A percentile compares a stretch with the other conserved stretches of the same genome.
Conservation (phyloP, 2,329 filamentous ascomycete genomes). For the Seiridium cupressi region DNA sequence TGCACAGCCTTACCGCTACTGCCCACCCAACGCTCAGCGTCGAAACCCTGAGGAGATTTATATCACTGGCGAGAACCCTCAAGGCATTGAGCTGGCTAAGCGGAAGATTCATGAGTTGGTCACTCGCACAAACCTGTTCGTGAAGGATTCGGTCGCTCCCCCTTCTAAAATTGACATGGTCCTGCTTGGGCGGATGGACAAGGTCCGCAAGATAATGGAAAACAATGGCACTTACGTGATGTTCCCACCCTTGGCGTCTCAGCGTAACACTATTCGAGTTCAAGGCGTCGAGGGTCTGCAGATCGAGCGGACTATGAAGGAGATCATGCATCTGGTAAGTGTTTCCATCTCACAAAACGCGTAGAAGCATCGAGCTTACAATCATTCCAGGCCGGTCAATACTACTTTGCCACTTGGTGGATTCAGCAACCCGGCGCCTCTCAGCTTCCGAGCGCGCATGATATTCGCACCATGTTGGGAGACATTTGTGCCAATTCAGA, state of each 20-base stretch:
- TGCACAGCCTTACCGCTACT: constrained; percentile 87
- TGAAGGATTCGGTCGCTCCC: constrained; percentile 90
- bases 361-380: constrained; percentile 19
- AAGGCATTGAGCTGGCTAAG: constrained; percentile 86
- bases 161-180: constrained; percentile 94
- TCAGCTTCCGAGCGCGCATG: constrained; percentile 61
- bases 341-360: neutral
- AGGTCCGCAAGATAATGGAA: constrained; percentile 97
- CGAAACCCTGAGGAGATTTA: constrained; percentile 89
- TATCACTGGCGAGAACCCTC: constrained; percentile 85
- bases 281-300: constrained; percentile 92
- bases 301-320: constrained; percentile 90
- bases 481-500: constrained; percentile 97
- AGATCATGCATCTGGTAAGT: constrained; percentile 89
- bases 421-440: constrained; percentile 74
- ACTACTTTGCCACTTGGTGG: constrained; percentile 97
- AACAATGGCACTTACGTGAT: constrained; percentile 93
- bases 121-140: constrained; percentile 74
- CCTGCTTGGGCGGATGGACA: constrained; percentile 85
- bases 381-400: constrained; percentile 75
- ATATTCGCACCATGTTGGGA: constrained; percentile 86
- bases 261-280: constrained; percentile 80
- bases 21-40: constrained; percentile 74
- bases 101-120: constrained; percentile 87
- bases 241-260: constrained; percentile 83